These are phyloP conservation scores for Suhomyces sp. DNA, from an alignment of 805 yeast genomes.

Conservation along the genomic window DNA sequence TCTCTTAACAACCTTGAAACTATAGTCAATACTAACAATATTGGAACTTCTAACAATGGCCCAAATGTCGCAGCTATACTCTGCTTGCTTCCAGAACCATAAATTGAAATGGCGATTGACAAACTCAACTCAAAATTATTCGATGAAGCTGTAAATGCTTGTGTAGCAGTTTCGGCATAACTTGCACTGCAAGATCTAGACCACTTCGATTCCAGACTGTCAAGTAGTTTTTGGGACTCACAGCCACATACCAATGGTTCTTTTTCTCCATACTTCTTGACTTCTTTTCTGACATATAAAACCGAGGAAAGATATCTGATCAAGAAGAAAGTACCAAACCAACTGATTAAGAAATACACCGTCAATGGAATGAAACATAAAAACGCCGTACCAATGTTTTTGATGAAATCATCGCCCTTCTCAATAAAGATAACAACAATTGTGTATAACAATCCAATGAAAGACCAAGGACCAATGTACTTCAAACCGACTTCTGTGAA, in stretches of 20 bases:
- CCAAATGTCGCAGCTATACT: constrained; percentile 62
- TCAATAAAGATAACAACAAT: constrained; percentile 51
- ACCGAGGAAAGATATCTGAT: constrained; percentile 27
- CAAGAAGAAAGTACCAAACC: constrained; percentile 44
- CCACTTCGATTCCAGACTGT: constrained; percentile 9
- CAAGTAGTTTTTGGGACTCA: constrained; percentile 23
- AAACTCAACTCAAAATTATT: constrained; percentile 58
- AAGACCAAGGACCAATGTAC: constrained; percentile 48
- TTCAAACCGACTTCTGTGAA: constrained; percentile 39
- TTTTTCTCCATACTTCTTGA: constrained; percentile 12
- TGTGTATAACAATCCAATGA: constrained; percentile 52
- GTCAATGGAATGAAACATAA: constrained; percentile 51
- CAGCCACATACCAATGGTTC: constrained; percentile 37
- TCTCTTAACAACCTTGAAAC: constrained; percentile 34
- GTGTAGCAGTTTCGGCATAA: constrained; percentile 46
- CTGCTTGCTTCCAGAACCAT: constrained; percentile 51
- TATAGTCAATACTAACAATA: constrained; percentile 39
- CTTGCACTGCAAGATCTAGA: constrained; percentile 34
- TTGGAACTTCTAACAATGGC: constrained; percentile 59
- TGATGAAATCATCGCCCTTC: constrained; percentile 48
- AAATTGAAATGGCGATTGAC: constrained; percentile 52
- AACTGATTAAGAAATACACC: constrained; percentile 47
- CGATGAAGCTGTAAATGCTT: constrained; percentile 56
- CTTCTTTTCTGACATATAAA: not conserved
- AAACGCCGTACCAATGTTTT: constrained; percentile 49